Base-by-base conservation (phyloP, 176 grass and related monocot species). In the Guadua angustifolia region DNA sequence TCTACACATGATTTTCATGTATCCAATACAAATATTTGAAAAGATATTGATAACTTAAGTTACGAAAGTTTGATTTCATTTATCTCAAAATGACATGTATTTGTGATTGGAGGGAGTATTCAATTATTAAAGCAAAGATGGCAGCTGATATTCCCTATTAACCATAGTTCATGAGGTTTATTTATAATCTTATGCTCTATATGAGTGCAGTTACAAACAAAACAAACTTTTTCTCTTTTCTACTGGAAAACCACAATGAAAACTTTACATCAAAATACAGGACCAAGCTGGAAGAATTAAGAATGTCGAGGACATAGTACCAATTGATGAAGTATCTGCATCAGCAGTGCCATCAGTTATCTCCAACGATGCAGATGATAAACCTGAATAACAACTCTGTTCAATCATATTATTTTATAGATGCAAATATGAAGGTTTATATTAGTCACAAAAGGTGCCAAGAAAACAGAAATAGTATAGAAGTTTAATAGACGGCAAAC, bases 351-450 rank as follows among this genome's bases (percentile, higher is more conserved):
- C n/a, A 83, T 90, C 83, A 83, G 83, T 90, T 58, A 95, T 92
- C 77, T 98, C 96, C 75, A 98, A 83, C 44, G 96, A 95, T 15
- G 91, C 93, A 47, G 93, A 95, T 24, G 93, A 98, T 57, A 98
- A 87, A 85, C 92, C 92, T 98, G 82, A n/a, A 83, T 33, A 87
- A 79, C 18, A 87, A 79, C 0, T 82, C 18, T 45, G 66, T 79
- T 64, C 79, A 82, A 77, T 87, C 33, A 87, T 61, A 82, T 66
- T 56, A 16, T 71, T 32, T 73, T 44, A 68, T 71, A 69, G n/a
- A 90, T n/a, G 22, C 13, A 80, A 84, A 66, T 45, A 71, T 42
- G 0, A 75, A 86, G n/a, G 9, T 76, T 10, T 29, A 19, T 50
- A 60, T 5, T 42, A 75, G 42, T 49, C 44, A 29, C 5, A 79